A percentile compares a stretch with the other conserved stretches of the same genome.
Conservation (phyloP, 176 grass and related monocot species). For the Eleusine coracana region DNA sequence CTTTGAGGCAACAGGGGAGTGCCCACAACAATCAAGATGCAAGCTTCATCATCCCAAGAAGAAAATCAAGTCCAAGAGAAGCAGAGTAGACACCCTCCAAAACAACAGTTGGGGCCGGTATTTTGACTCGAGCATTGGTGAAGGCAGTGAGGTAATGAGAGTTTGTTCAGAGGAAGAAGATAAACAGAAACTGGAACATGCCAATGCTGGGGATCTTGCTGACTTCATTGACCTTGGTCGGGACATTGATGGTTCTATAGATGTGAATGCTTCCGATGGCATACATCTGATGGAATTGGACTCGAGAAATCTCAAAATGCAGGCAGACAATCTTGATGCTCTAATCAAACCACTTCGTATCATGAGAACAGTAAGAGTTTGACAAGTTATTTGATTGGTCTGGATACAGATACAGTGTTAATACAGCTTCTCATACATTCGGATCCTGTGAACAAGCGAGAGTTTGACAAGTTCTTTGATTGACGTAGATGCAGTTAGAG, state of each 20-base stretch:
- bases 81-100: constrained; percentile 45
- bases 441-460: constrained; percentile 65
- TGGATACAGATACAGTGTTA: neutral
- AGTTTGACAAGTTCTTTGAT: constrained; percentile 30
- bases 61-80: constrained; percentile 65
- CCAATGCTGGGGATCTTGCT: constrained; percentile 40
- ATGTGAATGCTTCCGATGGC: constrained; percentile 3
- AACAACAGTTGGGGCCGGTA: constrained; percentile 73
- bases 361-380: constrained; percentile 64
- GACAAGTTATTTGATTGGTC: constrained; percentile 18
- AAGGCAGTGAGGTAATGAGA: constrained; percentile 28
- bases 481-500: neutral
- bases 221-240: constrained; percentile 59
- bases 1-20: constrained; percentile 80
- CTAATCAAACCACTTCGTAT: constrained; percentile 81
- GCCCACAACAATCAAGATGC: constrained; percentile 75
- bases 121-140: constrained; percentile 62
- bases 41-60: constrained; percentile 94
- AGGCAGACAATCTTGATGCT: constrained; percentile 67
- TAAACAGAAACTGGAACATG: constrained; percentile 40
- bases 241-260: constrained; percentile 8
- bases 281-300: constrained; percentile 43
- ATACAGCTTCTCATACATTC: neutral
- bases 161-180: constrained; percentile 38
- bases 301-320: constrained; percentile 25